Percentiles rank a stretch among this genome's conserved stretches.
These are phyloP conservation scores for Pholiota adiposa DNA, from an alignment of 1,284 basidiomycete species.

Conservation along the genomic window DNA sequence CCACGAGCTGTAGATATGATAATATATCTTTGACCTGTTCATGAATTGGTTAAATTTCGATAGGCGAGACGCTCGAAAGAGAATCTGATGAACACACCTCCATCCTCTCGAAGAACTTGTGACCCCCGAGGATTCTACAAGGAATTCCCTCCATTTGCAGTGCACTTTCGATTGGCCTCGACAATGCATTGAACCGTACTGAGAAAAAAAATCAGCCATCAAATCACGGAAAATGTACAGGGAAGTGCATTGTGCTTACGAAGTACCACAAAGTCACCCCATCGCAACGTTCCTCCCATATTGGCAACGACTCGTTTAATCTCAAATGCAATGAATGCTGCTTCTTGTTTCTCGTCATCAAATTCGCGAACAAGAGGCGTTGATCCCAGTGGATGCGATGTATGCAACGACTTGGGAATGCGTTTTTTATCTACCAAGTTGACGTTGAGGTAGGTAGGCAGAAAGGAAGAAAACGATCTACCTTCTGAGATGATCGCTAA, in stretches of 20 bases:
- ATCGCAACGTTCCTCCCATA: slow-evolving; percentile 74
- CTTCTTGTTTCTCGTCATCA: slow-evolving; percentile 61
- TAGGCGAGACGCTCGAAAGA: slow-evolving; percentile 33
- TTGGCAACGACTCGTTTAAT: slow-evolving; percentile 80
- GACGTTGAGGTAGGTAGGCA: background rate
- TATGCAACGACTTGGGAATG: slow-evolving; percentile 77
- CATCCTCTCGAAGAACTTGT: slow-evolving; percentile 87
- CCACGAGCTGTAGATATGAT: slow-evolving; percentile 86
- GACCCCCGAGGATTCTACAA: slow-evolving; percentile 77
- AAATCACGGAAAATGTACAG: background rate
- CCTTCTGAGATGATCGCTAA: slow-evolving; percentile 86
- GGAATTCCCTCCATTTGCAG: slow-evolving; percentile 83
- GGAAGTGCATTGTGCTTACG: slow-evolving; percentile 51
- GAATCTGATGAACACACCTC: slow-evolving; percentile 48
- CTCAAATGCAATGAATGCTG: slow-evolving; percentile 76
- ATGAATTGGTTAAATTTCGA: slow-evolving; percentile 11
- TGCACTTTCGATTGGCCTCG: slow-evolving; percentile 77
- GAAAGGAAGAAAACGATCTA: slow-evolving; percentile 28
- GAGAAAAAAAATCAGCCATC: background rate
- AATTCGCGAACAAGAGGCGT: slow-evolving; percentile 58
- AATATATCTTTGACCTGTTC: slow-evolving; percentile 81
- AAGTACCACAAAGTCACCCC: slow-evolving; percentile 82
- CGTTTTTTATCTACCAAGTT: slow-evolving; percentile 62
- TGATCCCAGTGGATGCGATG: slow-evolving; percentile 70
- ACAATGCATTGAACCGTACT: slow-evolving; percentile 86